These are phyloP conservation scores for Leishmania aethiopica DNA, from an alignment of 208 protist genomes.

Conservation along the genomic window DNA sequence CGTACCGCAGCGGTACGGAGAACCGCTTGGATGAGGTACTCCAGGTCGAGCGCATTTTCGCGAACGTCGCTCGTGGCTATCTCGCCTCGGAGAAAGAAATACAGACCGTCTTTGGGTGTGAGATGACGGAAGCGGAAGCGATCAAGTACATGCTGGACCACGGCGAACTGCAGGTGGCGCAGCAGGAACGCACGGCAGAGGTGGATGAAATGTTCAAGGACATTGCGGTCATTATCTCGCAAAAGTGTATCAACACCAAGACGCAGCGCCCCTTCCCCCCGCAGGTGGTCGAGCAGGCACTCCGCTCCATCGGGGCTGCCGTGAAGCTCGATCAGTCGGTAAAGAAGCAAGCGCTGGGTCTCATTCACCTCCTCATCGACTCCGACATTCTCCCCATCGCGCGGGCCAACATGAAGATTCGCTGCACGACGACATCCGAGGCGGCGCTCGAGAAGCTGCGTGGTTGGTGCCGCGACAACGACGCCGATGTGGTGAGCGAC, in stretches of 20 bases:
- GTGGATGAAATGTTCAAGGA: slow-evolving; percentile 96
- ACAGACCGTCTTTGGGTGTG: slow-evolving; percentile 56
- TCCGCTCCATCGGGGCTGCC: slow-evolving; percentile 94
- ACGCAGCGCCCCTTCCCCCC: slow-evolving; percentile 90
- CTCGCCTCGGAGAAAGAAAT: slow-evolving; percentile 88
- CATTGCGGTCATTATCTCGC: slow-evolving; percentile 95
- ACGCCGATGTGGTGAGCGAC: slow-evolving; percentile 45
- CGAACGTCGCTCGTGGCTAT: slow-evolving; percentile 81
- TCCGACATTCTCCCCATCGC: slow-evolving; percentile 90
- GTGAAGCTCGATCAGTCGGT: slow-evolving; percentile 90
- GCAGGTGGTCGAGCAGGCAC: slow-evolving; percentile 94
- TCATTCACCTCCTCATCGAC: slow-evolving; percentile 92
- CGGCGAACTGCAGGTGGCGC: slow-evolving; percentile 97
- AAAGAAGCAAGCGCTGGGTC: slow-evolving; percentile 94
- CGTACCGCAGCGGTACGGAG: slow-evolving; percentile 85
- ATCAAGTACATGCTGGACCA: slow-evolving; percentile 94
- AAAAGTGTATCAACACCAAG: slow-evolving; percentile 95
- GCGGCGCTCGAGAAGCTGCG: slow-evolving; percentile 44
- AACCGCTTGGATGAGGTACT: slow-evolving; percentile 89
- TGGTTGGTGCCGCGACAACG: slow-evolving; percentile 62
- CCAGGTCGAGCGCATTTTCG: slow-evolving; percentile 91
- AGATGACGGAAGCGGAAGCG: slow-evolving; percentile 71
- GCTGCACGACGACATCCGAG: slow-evolving; percentile 62
- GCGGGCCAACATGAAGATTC: slow-evolving; percentile 95
- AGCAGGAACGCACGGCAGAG: slow-evolving; percentile 95